phyloP scores from a whole-genome alignment of 169 alveolate genomes.

The Plasmodium falciparum region DNA sequence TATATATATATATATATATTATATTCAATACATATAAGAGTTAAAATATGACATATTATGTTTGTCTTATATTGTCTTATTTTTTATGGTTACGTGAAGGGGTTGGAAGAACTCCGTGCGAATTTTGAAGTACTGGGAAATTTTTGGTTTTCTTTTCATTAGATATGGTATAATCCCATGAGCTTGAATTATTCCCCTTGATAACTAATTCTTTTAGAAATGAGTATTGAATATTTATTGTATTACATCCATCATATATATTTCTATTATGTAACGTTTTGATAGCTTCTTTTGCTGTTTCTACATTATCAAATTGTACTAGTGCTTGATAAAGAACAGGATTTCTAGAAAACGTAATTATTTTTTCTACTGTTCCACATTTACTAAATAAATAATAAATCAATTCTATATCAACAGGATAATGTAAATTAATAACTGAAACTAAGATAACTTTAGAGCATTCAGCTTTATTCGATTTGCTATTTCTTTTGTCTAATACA shows the following conservation, averaged over 20 bases:
- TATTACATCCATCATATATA: slow-evolving; percentile 84
- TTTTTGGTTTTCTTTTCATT: slow-evolving; percentile 24
- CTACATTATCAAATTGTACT: slow-evolving; percentile 76
- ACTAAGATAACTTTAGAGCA: slow-evolving; percentile 78
- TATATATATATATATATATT: neutral
- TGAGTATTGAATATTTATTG: slow-evolving; percentile 79
- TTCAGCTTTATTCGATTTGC: slow-evolving; percentile 42
- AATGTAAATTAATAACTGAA: slow-evolving; percentile 79
- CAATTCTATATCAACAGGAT: slow-evolving; percentile 84
- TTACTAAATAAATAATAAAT: slow-evolving; percentile 81
- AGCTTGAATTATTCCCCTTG: slow-evolving; percentile 76
- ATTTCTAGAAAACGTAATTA: slow-evolving; percentile 80
- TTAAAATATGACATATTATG: neutral
- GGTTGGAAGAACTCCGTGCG: slow-evolving; percentile 65
- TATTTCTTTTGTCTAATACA: slow-evolving; percentile 16
- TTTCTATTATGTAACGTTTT: slow-evolving; percentile 78
- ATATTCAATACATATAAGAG: too few species aligned
- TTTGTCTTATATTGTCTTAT: neutral
- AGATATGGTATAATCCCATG: slow-evolving; percentile 81
- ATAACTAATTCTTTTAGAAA: slow-evolving; percentile 78
- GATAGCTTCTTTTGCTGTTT: slow-evolving; percentile 81
- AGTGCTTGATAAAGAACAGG: slow-evolving; percentile 82
- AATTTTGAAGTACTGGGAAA: slow-evolving; percentile 11
- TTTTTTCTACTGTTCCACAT: slow-evolving; percentile 79
- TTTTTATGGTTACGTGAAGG: slow-evolving; percentile 54